Conservation (phyloP, 805 yeast species). For the Candida andamanensis region DNA sequence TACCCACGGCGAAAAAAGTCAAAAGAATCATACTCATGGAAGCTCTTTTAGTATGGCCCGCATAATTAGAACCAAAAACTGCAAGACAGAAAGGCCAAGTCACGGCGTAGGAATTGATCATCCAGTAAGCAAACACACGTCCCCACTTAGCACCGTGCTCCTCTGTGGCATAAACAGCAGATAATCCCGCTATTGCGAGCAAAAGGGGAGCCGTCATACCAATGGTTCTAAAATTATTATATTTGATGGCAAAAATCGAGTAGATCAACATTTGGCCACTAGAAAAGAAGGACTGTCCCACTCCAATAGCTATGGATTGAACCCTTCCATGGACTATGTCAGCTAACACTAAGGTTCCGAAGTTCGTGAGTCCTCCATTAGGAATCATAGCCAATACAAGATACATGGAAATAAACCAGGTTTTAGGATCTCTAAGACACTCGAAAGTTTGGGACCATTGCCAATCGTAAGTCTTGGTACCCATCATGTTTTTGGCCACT, state of each 20-base stretch:
- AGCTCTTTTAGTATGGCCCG: conserved; percentile 10
- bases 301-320: conserved; percentile 1
- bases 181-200: conserved; percentile 12
- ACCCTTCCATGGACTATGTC: conserved; percentile 5
- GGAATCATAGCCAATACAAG: conserved; percentile 24
- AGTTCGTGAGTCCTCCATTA: conserved; percentile 31
- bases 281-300: conserved; percentile 5
- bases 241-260: conserved; percentile 3
- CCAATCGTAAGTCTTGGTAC: conserved; percentile 29
- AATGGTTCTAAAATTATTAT: conserved; percentile 6
- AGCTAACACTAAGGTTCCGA: conserved; percentile 18
- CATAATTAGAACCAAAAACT: conserved; percentile 16
- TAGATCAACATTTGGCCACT: conserved; percentile 18
- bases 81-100: conserved; percentile 21
- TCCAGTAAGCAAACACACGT: conserved; percentile 24
- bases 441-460: conserved; percentile 31
- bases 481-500: conserved; percentile 18
- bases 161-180: conserved; percentile 14
- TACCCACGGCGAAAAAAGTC: conserved; percentile 8
- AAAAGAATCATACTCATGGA: conserved; percentile 8
- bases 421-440: conserved; percentile 28
- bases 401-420: conserved; percentile 28
- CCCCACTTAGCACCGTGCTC: conserved; percentile 19
- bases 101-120: conserved; percentile 21
- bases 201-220: conserved; percentile 8